phyloP scores from a whole-genome alignment of 768 basidiomycete species.

The Tylopilus vinaceipallidus region DNA sequence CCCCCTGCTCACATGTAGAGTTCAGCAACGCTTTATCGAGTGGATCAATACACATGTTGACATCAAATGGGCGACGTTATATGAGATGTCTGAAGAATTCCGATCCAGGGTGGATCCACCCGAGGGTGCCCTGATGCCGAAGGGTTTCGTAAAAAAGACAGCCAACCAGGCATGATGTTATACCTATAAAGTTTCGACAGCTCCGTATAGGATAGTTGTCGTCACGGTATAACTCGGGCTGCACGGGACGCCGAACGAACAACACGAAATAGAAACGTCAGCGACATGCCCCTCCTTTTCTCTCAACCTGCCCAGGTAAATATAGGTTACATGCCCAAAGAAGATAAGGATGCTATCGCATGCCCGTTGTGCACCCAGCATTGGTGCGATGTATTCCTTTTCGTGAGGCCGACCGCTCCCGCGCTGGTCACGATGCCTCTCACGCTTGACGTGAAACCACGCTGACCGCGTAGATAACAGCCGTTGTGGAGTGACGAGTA shows the following conservation, averaged over 20 bases:
- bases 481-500: not conserved
- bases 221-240: not conserved
- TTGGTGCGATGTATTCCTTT: not conserved
- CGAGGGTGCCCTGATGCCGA: conserved; percentile 55
- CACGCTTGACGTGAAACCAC: conserved; percentile 1
- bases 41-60: conserved; percentile 70
- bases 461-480: conserved; percentile 11
- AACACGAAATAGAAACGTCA: conserved; percentile 1
- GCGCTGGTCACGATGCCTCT: conserved; percentile 5
- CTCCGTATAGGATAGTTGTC: conserved; percentile 7
- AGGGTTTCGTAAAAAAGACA: conserved; percentile 30
- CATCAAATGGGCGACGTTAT: conserved; percentile 70
- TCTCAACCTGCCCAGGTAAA: not conserved
- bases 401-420: not conserved
- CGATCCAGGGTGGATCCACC: conserved; percentile 49
- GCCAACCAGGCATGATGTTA: not conserved
- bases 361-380: not conserved
- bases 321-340: no score
- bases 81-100: conserved; percentile 64
- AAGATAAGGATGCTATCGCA: conserved; percentile 4
- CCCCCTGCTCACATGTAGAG: not conserved
- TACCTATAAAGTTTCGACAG: not conserved
- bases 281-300: not conserved
- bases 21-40: conserved; percentile 67
- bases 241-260: not conserved